These are phyloP conservation scores for Kwoniella mangroviensis DNA, from an alignment of 768 basidiomycete species.

Conservation along the genomic window DNA sequence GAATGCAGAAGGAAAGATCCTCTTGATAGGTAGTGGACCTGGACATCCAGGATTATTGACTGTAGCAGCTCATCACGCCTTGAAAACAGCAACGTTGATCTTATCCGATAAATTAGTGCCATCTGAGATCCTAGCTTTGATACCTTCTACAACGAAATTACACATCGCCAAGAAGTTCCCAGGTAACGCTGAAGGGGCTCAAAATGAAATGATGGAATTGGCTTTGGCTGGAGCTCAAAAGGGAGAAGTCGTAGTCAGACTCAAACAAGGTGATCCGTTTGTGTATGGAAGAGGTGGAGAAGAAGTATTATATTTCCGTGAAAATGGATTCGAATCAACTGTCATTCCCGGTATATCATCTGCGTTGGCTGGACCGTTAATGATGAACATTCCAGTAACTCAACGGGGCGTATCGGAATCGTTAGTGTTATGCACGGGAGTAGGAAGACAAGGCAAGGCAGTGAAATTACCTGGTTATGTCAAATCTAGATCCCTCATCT, in stretches of 20 bases:
- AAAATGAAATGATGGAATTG: constrained; percentile 90
- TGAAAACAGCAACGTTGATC: constrained; percentile 83
- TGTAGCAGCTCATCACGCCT: constrained; percentile 76
- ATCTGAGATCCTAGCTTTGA: constrained; percentile 78
- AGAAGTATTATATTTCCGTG: constrained; percentile 89
- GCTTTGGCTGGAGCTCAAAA: constrained; percentile 79
- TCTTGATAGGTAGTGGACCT: constrained; percentile 91
- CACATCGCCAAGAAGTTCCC: constrained; percentile 96
- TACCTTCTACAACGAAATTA: constrained; percentile 70
- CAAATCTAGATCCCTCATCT: constrained; percentile 74
- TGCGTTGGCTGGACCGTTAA: constrained; percentile 84
- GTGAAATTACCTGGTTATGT: constrained; percentile 88
- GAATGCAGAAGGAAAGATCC: constrained; percentile 67
- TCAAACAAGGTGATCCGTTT: constrained; percentile 97
- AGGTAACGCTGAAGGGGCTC: constrained; percentile 93
- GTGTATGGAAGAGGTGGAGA: constrained; percentile 94
- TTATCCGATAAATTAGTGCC: constrained; percentile 97
- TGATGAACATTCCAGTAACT: constrained; percentile 90
- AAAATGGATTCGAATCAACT: constrained; percentile 78
- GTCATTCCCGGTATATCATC: constrained; percentile 90
- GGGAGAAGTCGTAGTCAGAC: constrained; percentile 83
- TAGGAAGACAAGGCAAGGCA: constrained; percentile 80
- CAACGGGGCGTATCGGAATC: constrained; percentile 92
- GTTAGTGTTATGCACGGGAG: constrained; percentile 89
- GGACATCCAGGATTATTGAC: constrained; percentile 94